A percentile compares a stretch with the other conserved stretches of the same genome.
These are phyloP conservation scores for Phaeoacremonium minimum DNA, from an alignment of 2,329 filamentous ascomycete species.

Conservation along the genomic window DNA sequence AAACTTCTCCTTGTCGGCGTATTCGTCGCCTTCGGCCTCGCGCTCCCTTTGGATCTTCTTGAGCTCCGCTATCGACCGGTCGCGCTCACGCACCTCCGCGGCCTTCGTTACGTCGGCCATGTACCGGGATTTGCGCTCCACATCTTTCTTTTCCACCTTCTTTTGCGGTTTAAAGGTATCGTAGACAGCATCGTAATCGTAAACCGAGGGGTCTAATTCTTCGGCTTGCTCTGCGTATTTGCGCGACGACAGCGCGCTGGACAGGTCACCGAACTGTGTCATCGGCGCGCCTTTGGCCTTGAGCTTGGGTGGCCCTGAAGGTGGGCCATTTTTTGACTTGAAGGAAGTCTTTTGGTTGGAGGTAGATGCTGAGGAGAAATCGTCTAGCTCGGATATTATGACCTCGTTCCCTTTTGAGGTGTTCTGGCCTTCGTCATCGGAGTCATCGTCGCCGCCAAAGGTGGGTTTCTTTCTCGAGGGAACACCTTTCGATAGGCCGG, in stretches of 20 bases:
- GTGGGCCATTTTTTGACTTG: conserved; percentile 26
- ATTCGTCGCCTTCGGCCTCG: conserved; percentile 77
- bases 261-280: conserved; percentile 60
- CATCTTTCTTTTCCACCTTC: conserved; percentile 44
- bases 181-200: conserved; percentile 82
- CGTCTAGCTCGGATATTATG: conserved; percentile 57
- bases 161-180: conserved; percentile 65
- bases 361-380: conserved; percentile 29
- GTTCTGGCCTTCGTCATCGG: conserved; percentile 48
- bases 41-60: conserved; percentile 75
- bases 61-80: conserved; percentile 74
- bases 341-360: conserved; percentile 11
- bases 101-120: conserved; percentile 71
- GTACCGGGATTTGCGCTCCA: conserved; percentile 68
- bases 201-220: conserved; percentile 67
- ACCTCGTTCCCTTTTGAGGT: conserved; percentile 22
- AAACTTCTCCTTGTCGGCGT: conserved; percentile 79
- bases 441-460: conserved; percentile 56
- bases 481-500: conserved; percentile 40
- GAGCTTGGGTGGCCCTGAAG: conserved; percentile 34
- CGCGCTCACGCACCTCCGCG: conserved; percentile 72
- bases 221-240: conserved; percentile 62
- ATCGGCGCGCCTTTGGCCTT: conserved; percentile 36
- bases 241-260: conserved; percentile 57
- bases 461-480: conserved; percentile 49